Conservation (phyloP, 805 yeast genomes). For the Tetrapisispora phaffii region DNA sequence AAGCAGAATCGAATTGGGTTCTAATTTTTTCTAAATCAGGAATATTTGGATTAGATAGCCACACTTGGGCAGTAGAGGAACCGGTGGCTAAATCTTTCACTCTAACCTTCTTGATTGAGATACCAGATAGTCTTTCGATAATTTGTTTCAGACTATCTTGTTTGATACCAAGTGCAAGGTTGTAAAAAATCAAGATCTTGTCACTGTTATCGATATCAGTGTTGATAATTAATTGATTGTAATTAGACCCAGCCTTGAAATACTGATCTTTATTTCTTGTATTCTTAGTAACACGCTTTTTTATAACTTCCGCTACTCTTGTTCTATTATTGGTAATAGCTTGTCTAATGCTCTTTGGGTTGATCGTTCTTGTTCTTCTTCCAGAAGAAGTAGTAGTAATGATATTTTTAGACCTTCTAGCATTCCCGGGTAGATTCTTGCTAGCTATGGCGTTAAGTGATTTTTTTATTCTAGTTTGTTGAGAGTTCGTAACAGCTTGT, state of each 20-base stretch:
- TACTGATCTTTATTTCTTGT: neutral
- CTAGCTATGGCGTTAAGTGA: neutral
- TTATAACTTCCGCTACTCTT: neutral
- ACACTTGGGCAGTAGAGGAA: slow-evolving; percentile 32
- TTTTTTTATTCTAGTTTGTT: neutral
- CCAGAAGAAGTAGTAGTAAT: neutral
- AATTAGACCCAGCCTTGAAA: neutral
- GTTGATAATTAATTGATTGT: slow-evolving; percentile 16
- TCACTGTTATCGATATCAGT: slow-evolving; percentile 11
- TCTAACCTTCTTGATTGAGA: slow-evolving; percentile 16
- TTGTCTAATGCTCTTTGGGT: neutral
- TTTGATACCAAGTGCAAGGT: slow-evolving; percentile 24
- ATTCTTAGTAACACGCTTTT: neutral
- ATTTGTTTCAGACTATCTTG: slow-evolving; percentile 15
- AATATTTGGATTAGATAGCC: slow-evolving; percentile 21
- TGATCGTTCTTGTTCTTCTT: neutral
- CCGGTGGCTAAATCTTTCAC: slow-evolving; percentile 33
- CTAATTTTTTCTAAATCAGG: slow-evolving; percentile 25
- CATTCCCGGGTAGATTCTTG: neutral
- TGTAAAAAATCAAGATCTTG: slow-evolving; percentile 14
- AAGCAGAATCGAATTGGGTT: slow-evolving; percentile 32
- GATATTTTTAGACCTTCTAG: neutral
- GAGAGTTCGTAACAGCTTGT: neutral
- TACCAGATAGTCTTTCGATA: slow-evolving; percentile 16
- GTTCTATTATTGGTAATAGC: neutral